These are phyloP conservation scores for Trichoderma hamatum DNA, from an alignment of 2,329 filamentous ascomycete genomes.

Conservation along the genomic window DNA sequence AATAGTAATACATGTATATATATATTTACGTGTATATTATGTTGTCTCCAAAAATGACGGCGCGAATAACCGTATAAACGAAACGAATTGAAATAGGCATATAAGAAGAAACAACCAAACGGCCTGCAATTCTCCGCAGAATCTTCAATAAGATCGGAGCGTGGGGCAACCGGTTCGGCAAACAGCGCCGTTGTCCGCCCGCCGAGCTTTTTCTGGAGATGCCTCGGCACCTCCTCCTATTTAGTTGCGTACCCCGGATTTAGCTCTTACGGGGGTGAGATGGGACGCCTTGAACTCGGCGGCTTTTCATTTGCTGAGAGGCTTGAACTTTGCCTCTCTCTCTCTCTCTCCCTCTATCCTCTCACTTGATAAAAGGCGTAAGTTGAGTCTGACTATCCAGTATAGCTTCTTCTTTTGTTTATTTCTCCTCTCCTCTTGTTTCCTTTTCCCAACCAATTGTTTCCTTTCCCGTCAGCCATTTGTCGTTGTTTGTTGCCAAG, in stretches of 20 bases:
- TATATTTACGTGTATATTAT: not conserved
- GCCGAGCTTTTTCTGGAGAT: constrained; percentile 28
- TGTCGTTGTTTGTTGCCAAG: constrained; percentile 34
- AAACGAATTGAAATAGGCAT: not conserved
- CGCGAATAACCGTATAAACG: not conserved
- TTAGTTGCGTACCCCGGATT: constrained; percentile 8
- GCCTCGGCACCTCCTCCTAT: constrained; percentile 35
- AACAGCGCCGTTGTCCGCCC: not conserved
- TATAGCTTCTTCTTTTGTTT: not conserved
- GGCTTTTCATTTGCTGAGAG: not conserved
- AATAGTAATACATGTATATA: not conserved
- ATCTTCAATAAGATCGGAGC: not conserved
- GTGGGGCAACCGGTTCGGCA: constrained; percentile 9
- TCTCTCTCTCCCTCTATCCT: not conserved
- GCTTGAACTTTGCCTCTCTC: not conserved
- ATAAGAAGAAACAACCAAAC: not conserved
- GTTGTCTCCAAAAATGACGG: no score
- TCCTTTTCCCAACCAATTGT: not conserved
- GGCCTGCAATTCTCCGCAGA: not conserved
- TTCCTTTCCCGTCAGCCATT: not conserved
- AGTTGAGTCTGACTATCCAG: not conserved
- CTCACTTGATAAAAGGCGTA: not conserved
- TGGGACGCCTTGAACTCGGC: not conserved
- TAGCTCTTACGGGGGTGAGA: not conserved
- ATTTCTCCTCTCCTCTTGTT: not conserved